These are phyloP conservation scores for Metarhizium album DNA, from an alignment of 2,329 filamentous ascomycete genomes.

Conservation along the genomic window DNA sequence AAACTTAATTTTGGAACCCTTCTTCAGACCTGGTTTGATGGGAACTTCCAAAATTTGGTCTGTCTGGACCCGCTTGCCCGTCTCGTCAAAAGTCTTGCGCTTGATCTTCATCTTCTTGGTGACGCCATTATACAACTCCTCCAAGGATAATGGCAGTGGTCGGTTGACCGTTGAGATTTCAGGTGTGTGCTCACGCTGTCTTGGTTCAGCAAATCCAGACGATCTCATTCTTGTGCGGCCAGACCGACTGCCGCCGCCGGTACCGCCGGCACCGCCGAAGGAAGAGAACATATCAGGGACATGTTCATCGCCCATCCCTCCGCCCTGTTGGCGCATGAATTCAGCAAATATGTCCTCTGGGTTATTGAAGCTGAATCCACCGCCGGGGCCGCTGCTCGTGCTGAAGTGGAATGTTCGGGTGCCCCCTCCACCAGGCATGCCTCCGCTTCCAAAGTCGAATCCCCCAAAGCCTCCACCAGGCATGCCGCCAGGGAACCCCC, in stretches of 20 bases:
- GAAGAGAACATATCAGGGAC: constrained; percentile 43
- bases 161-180: constrained; percentile 89
- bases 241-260: constrained; percentile 21
- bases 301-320: constrained; percentile 31
- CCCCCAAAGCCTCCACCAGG: constrained; percentile 39
- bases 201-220: constrained; percentile 24
- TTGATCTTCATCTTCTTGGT: constrained; percentile 99
- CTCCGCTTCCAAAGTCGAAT: constrained; percentile 41
- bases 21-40: constrained; percentile 91
- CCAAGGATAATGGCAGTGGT: constrained; percentile 66
- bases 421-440: constrained; percentile 31
- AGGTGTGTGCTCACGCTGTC: constrained; percentile 42
- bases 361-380: constrained; percentile 72
- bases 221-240: constrained; percentile 33
- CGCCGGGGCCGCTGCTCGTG: constrained; percentile 38
- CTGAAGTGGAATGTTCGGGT: constrained; percentile 55
- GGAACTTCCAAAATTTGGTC: constrained; percentile 90
- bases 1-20: constrained; percentile 97
- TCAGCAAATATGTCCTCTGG: constrained; percentile 77
- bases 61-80: constrained; percentile 72
- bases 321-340: constrained; percentile 53
- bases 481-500: constrained; percentile 48
- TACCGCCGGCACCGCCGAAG: constrained; percentile 30
- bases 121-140: constrained; percentile 78
- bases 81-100: constrained; percentile 83